Conservation (phyloP, 2,329 filamentous ascomycete species). For the Emericellopsis atlantica region DNA sequence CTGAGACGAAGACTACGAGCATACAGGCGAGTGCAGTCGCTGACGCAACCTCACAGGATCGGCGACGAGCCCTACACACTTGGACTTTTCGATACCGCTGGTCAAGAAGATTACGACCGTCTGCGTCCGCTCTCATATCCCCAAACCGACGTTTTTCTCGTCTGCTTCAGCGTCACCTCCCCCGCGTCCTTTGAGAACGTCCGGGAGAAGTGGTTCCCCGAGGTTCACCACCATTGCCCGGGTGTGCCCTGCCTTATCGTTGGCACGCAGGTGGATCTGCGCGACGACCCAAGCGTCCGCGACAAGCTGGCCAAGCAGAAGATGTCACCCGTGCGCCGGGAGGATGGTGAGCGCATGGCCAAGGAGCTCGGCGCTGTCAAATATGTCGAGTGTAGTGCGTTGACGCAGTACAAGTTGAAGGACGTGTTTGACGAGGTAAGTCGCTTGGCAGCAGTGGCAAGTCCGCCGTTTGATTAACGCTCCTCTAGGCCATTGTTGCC, state of each 20-base stretch:
- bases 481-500: conserved; percentile 74
- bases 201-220: conserved; percentile 96
- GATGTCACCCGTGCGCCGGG: conserved; percentile 83
- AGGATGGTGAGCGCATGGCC: conserved; percentile 92
- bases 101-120: conserved; percentile 98
- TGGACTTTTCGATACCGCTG: conserved; percentile 94
- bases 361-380: conserved; percentile 96
- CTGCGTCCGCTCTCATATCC: conserved; percentile 94
- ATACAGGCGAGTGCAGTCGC: neutral
- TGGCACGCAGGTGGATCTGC: conserved; percentile 91
- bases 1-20: neutral
- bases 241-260: conserved; percentile 97
- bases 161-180: conserved; percentile 97
- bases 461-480: neutral
- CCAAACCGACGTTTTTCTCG: conserved; percentile 96
- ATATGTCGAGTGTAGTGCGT: conserved; percentile 95
- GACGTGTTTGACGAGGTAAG: conserved; percentile 96
- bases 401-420: conserved; percentile 98
- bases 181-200: conserved; percentile 99
- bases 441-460: conserved; percentile 10
- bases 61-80: conserved; percentile 97
- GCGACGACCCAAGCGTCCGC: conserved; percentile 74
- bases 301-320: conserved; percentile 94
- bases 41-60: conserved; percentile 53
- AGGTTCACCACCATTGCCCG: conserved; percentile 97